These are phyloP conservation scores for Phialocephala subalpina DNA, from an alignment of 2,329 filamentous ascomycete genomes.

Conservation along the genomic window DNA sequence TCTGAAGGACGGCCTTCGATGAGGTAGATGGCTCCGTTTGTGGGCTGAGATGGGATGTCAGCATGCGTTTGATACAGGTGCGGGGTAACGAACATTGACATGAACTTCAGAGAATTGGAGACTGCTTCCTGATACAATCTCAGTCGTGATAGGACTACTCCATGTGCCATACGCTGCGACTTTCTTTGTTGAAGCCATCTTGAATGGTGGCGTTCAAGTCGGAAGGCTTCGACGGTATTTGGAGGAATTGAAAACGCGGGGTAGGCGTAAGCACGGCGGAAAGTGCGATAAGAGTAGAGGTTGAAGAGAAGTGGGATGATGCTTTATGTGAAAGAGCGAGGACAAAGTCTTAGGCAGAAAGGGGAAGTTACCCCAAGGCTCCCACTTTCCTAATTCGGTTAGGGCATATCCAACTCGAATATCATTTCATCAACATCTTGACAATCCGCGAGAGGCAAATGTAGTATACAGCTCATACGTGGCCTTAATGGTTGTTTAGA, in stretches of 20 bases:
- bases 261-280: neutral
- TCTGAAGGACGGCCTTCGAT: slow-evolving; percentile 45
- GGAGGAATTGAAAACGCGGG: neutral
- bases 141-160: slow-evolving; percentile 49
- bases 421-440: too few relatives aligned
- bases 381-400: neutral
- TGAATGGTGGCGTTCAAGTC: neutral
- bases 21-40: slow-evolving; percentile 45
- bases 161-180: slow-evolving; percentile 48
- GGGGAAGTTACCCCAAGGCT: neutral
- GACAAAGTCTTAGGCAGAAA: neutral
- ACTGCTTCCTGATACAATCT: slow-evolving; percentile 44
- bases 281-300: neutral
- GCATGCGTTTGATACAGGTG: slow-evolving; percentile 15
- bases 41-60: slow-evolving; percentile 26
- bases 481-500: too few relatives aligned
- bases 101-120: slow-evolving; percentile 23
- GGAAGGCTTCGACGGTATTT: neutral
- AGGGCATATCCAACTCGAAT: too few relatives aligned
- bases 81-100: too few relatives aligned
- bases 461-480: neutral
- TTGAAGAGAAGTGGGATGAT: neutral
- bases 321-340: neutral
- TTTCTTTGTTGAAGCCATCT: slow-evolving; percentile 23
- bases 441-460: too few relatives aligned